A percentile compares a stretch with the other conserved stretches of the same genome.
These are phyloP conservation scores for Globisporangium abappressorium DNA, from an alignment of 352 stramenopile species.

Conservation along the genomic window DNA sequence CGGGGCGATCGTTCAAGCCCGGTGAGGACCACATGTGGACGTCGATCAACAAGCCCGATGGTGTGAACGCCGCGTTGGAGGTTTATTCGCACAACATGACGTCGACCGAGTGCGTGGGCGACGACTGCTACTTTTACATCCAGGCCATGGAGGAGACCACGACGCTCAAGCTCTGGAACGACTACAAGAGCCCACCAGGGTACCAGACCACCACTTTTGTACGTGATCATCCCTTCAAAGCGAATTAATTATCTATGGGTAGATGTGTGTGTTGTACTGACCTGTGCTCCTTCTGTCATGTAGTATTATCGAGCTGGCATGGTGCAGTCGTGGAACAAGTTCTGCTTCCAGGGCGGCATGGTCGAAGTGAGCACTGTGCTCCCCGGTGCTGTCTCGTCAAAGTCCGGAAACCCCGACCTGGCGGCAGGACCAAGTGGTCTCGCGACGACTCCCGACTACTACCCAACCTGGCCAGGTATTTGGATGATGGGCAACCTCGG, in stretches of 20 bases:
- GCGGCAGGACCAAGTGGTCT: slow-evolving; percentile 44
- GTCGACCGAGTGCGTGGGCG: slow-evolving; percentile 46
- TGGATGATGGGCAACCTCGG: slow-evolving; percentile 96
- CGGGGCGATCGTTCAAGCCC: slow-evolving; percentile 83
- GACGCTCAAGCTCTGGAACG: slow-evolving; percentile 53
- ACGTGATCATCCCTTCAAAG: neutral
- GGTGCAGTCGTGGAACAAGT: slow-evolving; percentile 94
- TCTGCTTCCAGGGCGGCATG: slow-evolving; percentile 94
- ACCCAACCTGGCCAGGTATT: slow-evolving; percentile 91
- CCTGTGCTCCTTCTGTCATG: slow-evolving; percentile 21
- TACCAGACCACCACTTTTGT: slow-evolving; percentile 46
- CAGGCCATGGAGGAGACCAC: slow-evolving; percentile 41
- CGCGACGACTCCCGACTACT: slow-evolving; percentile 56
- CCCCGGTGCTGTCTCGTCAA: slow-evolving; percentile 58
- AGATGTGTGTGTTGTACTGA: slow-evolving; percentile 19
- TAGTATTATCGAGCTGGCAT: slow-evolving; percentile 67
- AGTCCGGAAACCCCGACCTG: slow-evolving; percentile 43
- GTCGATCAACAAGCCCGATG: slow-evolving; percentile 67
- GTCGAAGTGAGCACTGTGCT: slow-evolving; percentile 89
- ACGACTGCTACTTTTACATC: slow-evolving; percentile 66
- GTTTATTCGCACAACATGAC: slow-evolving; percentile 77
- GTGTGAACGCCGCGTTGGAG: slow-evolving; percentile 68
- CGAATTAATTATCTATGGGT: slow-evolving; percentile 6
- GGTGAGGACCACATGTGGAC: slow-evolving; percentile 95
- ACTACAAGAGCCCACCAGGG: slow-evolving; percentile 48